Percentiles rank a stretch among this genome's conserved stretches.
These are phyloP conservation scores for Xylariomycetidae sp. DNA, from an alignment of 2,329 filamentous ascomycete species.

Conservation along the genomic window DNA sequence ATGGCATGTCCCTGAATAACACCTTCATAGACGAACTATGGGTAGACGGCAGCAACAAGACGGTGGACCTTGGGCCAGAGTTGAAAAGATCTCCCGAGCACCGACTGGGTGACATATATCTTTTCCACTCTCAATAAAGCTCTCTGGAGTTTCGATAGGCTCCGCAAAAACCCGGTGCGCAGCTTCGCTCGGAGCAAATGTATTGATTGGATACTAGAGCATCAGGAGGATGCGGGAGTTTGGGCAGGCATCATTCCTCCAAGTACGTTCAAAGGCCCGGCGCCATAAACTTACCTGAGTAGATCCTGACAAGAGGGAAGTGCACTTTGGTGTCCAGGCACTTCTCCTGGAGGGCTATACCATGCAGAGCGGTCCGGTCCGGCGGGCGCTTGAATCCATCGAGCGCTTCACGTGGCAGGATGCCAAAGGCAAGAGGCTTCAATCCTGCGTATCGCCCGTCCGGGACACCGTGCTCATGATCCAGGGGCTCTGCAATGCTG, in stretches of 20 bases:
- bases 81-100: conserved; percentile 7
- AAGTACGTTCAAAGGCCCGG: too few species aligned
- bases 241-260: conserved; percentile 27
- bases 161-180: conserved; percentile 1
- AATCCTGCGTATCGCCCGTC: conserved; percentile 22
- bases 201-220: conserved; percentile 26
- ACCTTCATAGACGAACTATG: conserved; percentile 29
- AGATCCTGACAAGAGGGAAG: too few species aligned
- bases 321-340: conserved; percentile 22
- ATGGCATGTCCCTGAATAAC: conserved; percentile 13
- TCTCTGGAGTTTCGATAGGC: background rate
- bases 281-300: too few species aligned
- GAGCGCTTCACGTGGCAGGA: conserved; percentile 23
- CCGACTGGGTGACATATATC: too few species aligned
- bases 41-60: too few species aligned
- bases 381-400: conserved; percentile 19
- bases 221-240: conserved; percentile 24
- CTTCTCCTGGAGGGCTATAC: conserved; percentile 25
- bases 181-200: conserved; percentile 14
- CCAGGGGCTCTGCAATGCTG: too few species aligned
- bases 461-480: conserved; percentile 31
- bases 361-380: conserved; percentile 15
- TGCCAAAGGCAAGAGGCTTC: conserved; percentile 22
- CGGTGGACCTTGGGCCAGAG: too few species aligned
- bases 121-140: too few species aligned